These are phyloP conservation scores for Musa schizocarpa DNA, from an alignment of 176 grass and related monocot species.

Conservation along the genomic window DNA sequence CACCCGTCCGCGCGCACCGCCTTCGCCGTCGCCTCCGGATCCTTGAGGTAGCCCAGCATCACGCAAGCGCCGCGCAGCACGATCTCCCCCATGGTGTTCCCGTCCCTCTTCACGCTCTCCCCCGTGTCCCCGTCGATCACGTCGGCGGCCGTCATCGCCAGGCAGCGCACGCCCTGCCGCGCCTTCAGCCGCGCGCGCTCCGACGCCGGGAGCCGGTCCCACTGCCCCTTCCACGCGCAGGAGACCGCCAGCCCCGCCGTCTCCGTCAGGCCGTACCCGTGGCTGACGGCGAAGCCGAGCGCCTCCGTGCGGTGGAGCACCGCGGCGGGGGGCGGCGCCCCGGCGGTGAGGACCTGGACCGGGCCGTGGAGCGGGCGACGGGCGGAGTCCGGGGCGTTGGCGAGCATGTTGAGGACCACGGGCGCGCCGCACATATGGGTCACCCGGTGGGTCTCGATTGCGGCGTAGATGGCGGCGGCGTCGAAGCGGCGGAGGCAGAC, in stretches of 20 bases:
- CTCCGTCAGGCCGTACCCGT: conserved; percentile 79
- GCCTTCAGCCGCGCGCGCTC: conserved; percentile 64
- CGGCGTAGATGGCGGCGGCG: conserved; percentile 34
- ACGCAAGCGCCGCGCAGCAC: conserved; percentile 50
- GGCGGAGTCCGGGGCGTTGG: conserved; percentile 37
- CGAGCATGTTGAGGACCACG: conserved; percentile 83
- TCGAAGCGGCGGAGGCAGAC: conserved; percentile 65
- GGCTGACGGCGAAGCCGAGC: conserved; percentile 57
- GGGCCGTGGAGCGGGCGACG: conserved; percentile 28
- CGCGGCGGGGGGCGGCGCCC: conserved; percentile 53
- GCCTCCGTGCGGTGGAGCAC: conserved; percentile 54
- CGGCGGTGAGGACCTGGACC: conserved; percentile 58
- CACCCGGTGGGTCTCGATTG: conserved; percentile 29
- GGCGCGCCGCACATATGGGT: conserved; percentile 84
- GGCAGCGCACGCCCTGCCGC: conserved; percentile 58
- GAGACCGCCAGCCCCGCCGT: conserved; percentile 42
- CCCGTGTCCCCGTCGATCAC: conserved; percentile 43
- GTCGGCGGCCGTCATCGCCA: conserved; percentile 33
- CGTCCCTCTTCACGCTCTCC: conserved; percentile 42
- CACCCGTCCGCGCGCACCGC: conserved; percentile 45
- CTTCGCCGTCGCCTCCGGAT: conserved; percentile 27
- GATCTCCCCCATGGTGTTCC: conserved; percentile 52
- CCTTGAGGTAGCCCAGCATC: conserved; percentile 57
- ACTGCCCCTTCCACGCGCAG: conserved; percentile 67
- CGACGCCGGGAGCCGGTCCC: conserved; percentile 51